phyloP scores from a whole-genome alignment of 208 protist species.

The Naegleria fowleri region DNA sequence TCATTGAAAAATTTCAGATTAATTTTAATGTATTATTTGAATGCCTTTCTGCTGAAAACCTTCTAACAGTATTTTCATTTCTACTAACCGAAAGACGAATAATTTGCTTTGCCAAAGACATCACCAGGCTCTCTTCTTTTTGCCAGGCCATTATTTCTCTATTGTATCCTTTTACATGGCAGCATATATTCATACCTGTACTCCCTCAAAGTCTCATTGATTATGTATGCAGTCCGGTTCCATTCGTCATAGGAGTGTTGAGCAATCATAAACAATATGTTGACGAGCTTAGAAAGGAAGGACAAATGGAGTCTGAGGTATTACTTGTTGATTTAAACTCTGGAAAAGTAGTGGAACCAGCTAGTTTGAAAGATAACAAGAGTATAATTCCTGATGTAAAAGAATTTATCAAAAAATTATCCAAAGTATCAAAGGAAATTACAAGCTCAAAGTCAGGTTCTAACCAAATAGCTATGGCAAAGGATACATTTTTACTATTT shows the following conservation, averaged over 20 bases:
- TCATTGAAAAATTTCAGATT: neutral
- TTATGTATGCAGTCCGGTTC: constrained; percentile 53
- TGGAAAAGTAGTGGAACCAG: neutral
- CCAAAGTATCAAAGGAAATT: neutral
- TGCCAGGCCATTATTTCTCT: neutral
- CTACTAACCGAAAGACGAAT: neutral
- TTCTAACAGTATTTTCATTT: neutral
- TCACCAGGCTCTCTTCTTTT: neutral
- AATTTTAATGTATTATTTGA: constrained; percentile 2
- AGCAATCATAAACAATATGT: neutral
- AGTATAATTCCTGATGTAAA: neutral
- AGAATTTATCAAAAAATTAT: neutral
- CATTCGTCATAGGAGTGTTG: constrained; percentile 50
- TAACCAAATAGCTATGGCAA: neutral
- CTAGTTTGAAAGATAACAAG: neutral
- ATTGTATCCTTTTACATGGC: constrained; percentile 49
- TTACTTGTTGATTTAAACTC: neutral
- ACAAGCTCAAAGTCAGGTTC: neutral
- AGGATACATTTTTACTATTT: constrained; percentile 1
- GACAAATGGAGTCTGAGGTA: constrained; percentile 15
- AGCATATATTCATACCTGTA: constrained; percentile 55
- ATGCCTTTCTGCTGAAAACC: neutral
- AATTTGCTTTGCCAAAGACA: neutral
- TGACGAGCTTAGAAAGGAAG: neutral
- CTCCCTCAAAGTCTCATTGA: constrained; percentile 47